Evolutionary conservation across 371 early-diverging fungal genomes (phyloP), one percentile per base, ranked within the genome.

Genomic region (Umbelopsis sp.): DNA sequence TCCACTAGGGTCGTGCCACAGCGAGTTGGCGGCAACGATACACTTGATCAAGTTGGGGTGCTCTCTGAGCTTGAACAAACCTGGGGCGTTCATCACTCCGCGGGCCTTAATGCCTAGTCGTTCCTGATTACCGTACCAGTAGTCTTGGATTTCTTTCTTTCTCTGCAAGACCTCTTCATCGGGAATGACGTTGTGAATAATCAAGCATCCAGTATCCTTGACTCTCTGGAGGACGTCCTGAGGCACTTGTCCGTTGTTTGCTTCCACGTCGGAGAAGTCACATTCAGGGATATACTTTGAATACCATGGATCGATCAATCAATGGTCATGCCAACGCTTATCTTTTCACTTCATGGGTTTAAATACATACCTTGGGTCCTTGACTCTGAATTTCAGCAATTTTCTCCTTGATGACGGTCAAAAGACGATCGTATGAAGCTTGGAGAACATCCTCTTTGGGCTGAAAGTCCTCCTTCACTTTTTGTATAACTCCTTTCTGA

Each of bases 41-140:
- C 35, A 32, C 18, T 57, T 29, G 35, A 57, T 2, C 57, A 57
- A 35, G 37, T 57, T 57, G n/a, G 57, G 57, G 29, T 57, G 57
- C 9, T 57, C 57, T 57, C 57, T 57, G 35, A 57, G 57, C 37
- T 57, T 57, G 18, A 57, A 57, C 35, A 57, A 35, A 16, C 57
- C 57, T 18, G 35, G 32, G n/a, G 57, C 57, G 35, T 57, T 57
- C 57, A 35, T 32, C 18, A 57, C 57, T 35, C 57, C 57, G 11
- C 57, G 29, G 29, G 57, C 57, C 35, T 32, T 35, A 12, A 12
- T 18, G 3, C 57, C 57, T 4, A 29, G 9, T 18, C 35, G 11
- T n/a, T 57, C 57, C 18, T 57, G 57, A 18, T 57, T 57, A 35
- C 57, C 57, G 16, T 57, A 57, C 57, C 57, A 57, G n/a, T 57